Evolutionary conservation across 768 basidiomycete species (phyloP).

Genomic region (Kondoa subrosea): DNA sequence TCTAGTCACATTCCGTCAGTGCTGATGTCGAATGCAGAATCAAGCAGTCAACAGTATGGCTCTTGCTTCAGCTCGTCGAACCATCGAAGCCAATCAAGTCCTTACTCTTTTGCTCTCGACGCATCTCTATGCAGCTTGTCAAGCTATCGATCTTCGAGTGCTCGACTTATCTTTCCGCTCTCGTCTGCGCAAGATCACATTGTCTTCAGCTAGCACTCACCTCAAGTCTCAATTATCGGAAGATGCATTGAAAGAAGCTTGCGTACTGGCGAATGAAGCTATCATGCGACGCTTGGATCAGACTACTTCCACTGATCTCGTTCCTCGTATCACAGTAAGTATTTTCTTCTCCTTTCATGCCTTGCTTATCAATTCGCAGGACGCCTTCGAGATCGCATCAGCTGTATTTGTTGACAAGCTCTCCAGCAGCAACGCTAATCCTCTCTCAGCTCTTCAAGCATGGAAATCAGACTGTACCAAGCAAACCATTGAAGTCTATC

Average conservation of each 20-base stretch:
- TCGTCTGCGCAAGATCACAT: constrained; percentile 39
- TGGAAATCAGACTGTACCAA: not conserved
- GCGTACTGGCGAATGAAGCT: not conserved
- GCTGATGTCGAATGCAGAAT: constrained; percentile 49
- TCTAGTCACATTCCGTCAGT: constrained; percentile 27
- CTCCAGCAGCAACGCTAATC: not conserved
- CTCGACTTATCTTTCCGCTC: constrained; percentile 49
- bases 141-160: constrained; percentile 60
- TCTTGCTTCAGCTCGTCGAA: constrained; percentile 63
- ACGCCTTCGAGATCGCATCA: not conserved
- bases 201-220: constrained; percentile 39
- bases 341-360: not conserved
- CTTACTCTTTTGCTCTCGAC: constrained; percentile 55
- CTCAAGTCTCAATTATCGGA: constrained; percentile 34
- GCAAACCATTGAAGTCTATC: not conserved
- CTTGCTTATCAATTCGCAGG: not conserved
- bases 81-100: constrained; percentile 59
- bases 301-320: constrained; percentile 16
- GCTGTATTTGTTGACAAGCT: not conserved
- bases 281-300: constrained; percentile 16
- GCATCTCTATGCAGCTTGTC: constrained; percentile 60
- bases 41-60: constrained; percentile 81
- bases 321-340: constrained; percentile 7
- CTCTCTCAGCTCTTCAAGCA: not conserved
- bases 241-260: constrained; percentile 30